phyloP scores from a whole-genome alignment of 2,329 filamentous ascomycete species.

The Diaporthe ilicicola region DNA sequence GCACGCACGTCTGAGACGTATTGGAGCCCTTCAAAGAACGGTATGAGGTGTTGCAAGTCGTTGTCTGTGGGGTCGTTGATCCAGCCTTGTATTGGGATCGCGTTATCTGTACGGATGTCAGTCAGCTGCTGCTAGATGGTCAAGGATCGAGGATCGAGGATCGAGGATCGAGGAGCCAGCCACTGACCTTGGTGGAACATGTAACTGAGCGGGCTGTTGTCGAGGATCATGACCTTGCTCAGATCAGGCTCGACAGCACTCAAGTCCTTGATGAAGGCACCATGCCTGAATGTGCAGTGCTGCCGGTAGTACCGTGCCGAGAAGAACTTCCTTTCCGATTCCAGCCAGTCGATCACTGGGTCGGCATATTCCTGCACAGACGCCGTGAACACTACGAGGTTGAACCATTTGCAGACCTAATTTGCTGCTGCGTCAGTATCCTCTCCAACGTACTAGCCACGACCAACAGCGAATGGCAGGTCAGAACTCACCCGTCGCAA shows the following conservation, averaged over 20 bases:
- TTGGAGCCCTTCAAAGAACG: slow-evolving; percentile 91
- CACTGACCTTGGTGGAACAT: slow-evolving; percentile 93
- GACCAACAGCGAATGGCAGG: background rate
- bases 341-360: slow-evolving; percentile 98
- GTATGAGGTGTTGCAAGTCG: slow-evolving; percentile 90
- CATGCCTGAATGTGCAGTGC: slow-evolving; percentile 94
- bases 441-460: background rate
- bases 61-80: slow-evolving; percentile 98
- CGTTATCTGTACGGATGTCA: slow-evolving; percentile 77
- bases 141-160: too few species aligned
- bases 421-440: background rate
- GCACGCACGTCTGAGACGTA: slow-evolving; percentile 97
- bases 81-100: slow-evolving; percentile 98
- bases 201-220: slow-evolving; percentile 98
- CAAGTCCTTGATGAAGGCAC: slow-evolving; percentile 97
- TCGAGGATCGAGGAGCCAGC: background rate
- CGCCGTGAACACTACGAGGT: slow-evolving; percentile 94
- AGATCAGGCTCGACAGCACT: slow-evolving; percentile 95
- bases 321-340: slow-evolving; percentile 97
- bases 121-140: background rate
- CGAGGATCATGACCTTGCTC: slow-evolving; percentile 98
- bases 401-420: slow-evolving; percentile 96
- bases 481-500: slow-evolving; percentile 74
- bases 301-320: slow-evolving; percentile 93
- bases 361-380: slow-evolving; percentile 99